Evolutionary conservation across 768 basidiomycete species (phyloP).

Genomic region (Suillus sp.): DNA sequence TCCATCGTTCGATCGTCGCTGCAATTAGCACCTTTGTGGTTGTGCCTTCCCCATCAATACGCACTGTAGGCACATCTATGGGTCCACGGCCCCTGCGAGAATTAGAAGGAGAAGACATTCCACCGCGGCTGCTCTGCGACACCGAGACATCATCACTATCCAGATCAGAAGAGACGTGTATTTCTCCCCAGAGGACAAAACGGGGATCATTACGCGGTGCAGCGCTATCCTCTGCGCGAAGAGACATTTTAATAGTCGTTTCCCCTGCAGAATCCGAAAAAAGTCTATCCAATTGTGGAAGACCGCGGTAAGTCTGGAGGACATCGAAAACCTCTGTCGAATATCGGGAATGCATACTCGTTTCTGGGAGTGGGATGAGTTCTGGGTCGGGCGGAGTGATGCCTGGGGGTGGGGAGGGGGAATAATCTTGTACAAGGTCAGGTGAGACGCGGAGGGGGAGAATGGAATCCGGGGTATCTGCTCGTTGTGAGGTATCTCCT

Average conservation of each 20-base stretch:
- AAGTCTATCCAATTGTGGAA: conserved; percentile 72
- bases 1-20: conserved; percentile 91
- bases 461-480: conserved; percentile 17
- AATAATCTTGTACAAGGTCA: conserved; percentile 10
- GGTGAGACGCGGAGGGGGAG: not conserved
- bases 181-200: conserved; percentile 89
- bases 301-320: conserved; percentile 75
- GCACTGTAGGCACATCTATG: conserved; percentile 31
- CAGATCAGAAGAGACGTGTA: conserved; percentile 32
- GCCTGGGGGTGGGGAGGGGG: conserved; percentile 24
- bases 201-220: conserved; percentile 86
- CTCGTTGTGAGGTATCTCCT: conserved; percentile 32
- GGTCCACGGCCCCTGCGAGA: conserved; percentile 39
- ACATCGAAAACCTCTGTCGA: conserved; percentile 80
- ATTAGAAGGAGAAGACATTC: conserved; percentile 39
- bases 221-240: conserved; percentile 64
- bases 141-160: conserved; percentile 43
- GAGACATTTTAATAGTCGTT: conserved; percentile 72
- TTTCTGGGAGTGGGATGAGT: conserved; percentile 46
- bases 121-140: conserved; percentile 41
- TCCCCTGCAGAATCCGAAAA: conserved; percentile 56
- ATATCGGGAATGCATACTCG: conserved; percentile 60
- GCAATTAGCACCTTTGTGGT: conserved; percentile 65
- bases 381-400: conserved; percentile 30
- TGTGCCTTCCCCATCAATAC: conserved; percentile 28